Conservation (phyloP, 2,329 filamentous ascomycete species). For the Teratosphaeria gauchensis region DNA sequence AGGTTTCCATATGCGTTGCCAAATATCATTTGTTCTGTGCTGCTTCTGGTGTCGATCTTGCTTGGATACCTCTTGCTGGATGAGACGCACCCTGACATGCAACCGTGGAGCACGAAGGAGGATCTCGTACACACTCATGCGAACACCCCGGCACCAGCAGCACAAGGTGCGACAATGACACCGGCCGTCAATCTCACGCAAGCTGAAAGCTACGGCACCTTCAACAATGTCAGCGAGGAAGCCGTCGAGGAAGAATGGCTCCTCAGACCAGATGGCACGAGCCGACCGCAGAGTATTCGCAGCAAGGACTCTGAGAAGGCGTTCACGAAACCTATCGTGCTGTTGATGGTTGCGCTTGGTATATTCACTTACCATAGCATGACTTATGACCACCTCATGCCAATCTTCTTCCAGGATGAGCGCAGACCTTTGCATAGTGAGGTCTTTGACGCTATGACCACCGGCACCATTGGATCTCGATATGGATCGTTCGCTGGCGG, state of each 20-base stretch:
- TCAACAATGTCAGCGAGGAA: slow-evolving; percentile 40
- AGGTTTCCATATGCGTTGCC: slow-evolving; percentile 80
- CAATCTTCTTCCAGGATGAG: slow-evolving; percentile 84
- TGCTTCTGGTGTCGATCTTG: slow-evolving; percentile 70
- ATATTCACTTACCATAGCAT: slow-evolving; percentile 94
- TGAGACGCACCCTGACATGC: slow-evolving; percentile 82
- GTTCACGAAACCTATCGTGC: slow-evolving; percentile 57
- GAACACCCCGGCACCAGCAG: slow-evolving; percentile 59
- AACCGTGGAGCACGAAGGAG: slow-evolving; percentile 39
- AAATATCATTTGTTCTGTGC: slow-evolving; percentile 69
- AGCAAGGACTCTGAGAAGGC: slow-evolving; percentile 32
- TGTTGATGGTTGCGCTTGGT: slow-evolving; percentile 70
- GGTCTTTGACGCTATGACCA: slow-evolving; percentile 21
- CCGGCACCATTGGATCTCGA: slow-evolving; percentile 8
- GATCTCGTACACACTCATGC: slow-evolving; percentile 31
- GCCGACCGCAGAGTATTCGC: slow-evolving; percentile 22
- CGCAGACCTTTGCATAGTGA: slow-evolving; percentile 34
- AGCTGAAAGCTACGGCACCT: slow-evolving; percentile 43
- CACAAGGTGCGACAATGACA: slow-evolving; percentile 57
- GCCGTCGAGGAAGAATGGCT: slow-evolving; percentile 44
- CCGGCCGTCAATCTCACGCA: slow-evolving; percentile 64
- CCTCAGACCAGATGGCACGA: slow-evolving; percentile 39
- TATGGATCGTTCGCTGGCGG: slow-evolving; percentile 44
- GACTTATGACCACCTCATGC: slow-evolving; percentile 85
- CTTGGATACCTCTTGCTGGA: slow-evolving; percentile 72